phyloP scores from a whole-genome alignment of 1,139 yeast genomes.

The Hyphopichia burtonii region DNA sequence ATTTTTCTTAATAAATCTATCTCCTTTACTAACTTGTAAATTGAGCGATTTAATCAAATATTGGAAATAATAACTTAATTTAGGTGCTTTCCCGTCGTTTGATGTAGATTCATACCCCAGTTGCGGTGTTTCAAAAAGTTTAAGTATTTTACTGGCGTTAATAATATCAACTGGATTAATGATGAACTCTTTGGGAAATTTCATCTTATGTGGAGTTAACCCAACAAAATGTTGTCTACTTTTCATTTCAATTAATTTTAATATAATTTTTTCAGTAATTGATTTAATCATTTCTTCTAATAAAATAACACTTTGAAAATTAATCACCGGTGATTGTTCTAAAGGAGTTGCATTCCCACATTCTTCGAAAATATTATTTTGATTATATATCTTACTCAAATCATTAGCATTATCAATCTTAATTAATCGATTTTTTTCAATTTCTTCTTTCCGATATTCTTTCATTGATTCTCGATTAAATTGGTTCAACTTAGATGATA shows the following conservation, averaged over 20 bases:
- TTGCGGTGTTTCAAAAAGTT: constrained; percentile 5
- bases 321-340: constrained; percentile 9
- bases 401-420: not conserved
- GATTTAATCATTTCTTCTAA: constrained; percentile 10
- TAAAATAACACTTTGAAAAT: constrained; percentile 10
- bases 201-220: not conserved
- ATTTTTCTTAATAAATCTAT: not conserved
- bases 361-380: constrained; percentile 6
- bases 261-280: constrained; percentile 6
- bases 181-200: not conserved
- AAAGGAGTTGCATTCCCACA: constrained; percentile 7
- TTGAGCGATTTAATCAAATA: not conserved
- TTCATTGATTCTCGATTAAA: constrained; percentile 8
- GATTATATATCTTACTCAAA: constrained; percentile 1
- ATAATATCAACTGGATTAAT: constrained; percentile 2
- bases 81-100: constrained; percentile 2
- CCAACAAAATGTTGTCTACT: constrained; percentile 1
- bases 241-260: constrained; percentile 8
- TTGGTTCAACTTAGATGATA: constrained; percentile 14
- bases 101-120: constrained; percentile 2
- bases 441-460: constrained; percentile 4
- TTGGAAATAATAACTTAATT: not conserved
- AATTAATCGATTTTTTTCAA: constrained; percentile 1
- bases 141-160: not conserved
- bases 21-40: not conserved